These are phyloP conservation scores for Thelonectria discophora DNA, from an alignment of 2,329 filamentous ascomycete genomes.

Conservation along the genomic window DNA sequence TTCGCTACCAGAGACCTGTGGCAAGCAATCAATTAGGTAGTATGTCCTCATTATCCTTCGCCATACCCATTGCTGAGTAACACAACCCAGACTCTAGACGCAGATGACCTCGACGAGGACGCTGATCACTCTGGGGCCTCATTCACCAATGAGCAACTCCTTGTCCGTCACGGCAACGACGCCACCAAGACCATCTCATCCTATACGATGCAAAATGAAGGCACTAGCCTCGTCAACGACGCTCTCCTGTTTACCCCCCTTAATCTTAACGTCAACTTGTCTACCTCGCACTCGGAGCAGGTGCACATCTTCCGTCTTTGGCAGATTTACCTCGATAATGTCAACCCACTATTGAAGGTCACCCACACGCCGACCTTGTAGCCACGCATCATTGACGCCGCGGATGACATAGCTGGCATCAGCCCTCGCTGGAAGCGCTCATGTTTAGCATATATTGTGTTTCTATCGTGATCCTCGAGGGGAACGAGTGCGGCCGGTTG, in stretches of 20 bases:
- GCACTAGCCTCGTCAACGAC: slow-evolving; percentile 54
- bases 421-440: slow-evolving; percentile 59
- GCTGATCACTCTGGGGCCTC: neutral
- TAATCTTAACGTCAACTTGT: slow-evolving; percentile 53
- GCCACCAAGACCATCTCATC: slow-evolving; percentile 49
- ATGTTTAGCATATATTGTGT: slow-evolving; percentile 63
- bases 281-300: slow-evolving; percentile 58
- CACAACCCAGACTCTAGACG: no score
- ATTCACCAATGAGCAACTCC: neutral
- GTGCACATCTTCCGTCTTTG: slow-evolving; percentile 60
- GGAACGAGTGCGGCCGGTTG: slow-evolving; percentile 52
- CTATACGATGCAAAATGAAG: slow-evolving; percentile 25
- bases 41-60: neutral
- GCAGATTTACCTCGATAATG: slow-evolving; percentile 67
- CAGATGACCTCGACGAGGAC: neutral
- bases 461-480: slow-evolving; percentile 52
- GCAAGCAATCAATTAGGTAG: slow-evolving; percentile 3
- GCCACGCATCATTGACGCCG: slow-evolving; percentile 60
- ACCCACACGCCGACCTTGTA: slow-evolving; percentile 66
- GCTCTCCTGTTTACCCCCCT: slow-evolving; percentile 62
- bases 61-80: no score
- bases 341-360: slow-evolving; percentile 66
- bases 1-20: neutral
- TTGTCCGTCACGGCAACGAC: neutral
- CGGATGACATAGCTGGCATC: slow-evolving; percentile 51